Evolutionary conservation across 2,329 filamentous ascomycete species (phyloP).

Genomic region (Grosmannia huntii): DNA sequence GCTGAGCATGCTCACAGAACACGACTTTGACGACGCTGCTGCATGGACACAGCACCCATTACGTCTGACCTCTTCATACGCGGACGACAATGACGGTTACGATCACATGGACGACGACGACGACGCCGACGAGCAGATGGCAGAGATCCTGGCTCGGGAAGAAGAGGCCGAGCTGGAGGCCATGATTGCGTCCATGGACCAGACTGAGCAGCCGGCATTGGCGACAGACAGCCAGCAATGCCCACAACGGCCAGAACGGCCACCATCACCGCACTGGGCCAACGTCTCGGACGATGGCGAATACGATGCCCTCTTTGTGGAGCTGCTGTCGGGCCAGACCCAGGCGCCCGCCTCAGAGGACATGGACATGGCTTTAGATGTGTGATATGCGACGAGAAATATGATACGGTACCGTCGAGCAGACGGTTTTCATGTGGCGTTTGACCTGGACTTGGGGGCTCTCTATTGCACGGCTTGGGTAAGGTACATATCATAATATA

Average conservation of each 20-base stretch:
- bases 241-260: constrained; percentile 13
- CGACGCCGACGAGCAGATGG: constrained; percentile 36
- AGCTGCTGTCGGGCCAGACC: constrained; percentile 39
- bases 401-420: not conserved
- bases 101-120: constrained; percentile 7
- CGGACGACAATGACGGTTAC: not conserved
- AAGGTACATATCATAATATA: not conserved
- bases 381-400: constrained; percentile 1
- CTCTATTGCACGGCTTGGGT: not conserved
- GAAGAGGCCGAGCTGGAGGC: constrained; percentile 47
- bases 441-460: not conserved
- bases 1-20: constrained; percentile 30
- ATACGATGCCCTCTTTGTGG: constrained; percentile 53
- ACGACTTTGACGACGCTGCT: constrained; percentile 38
- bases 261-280: not conserved
- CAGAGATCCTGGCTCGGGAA: constrained; percentile 34
- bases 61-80: not conserved
- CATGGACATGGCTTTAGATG: constrained; percentile 33
- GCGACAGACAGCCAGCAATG: constrained; percentile 4
- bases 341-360: constrained; percentile 16
- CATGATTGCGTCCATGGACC: constrained; percentile 35
- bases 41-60: constrained; percentile 18
- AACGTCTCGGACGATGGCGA: constrained; percentile 42
- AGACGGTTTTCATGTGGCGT: not conserved
- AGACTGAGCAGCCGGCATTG: not conserved